Percentiles rank a stretch among this genome's conserved stretches.
These are phyloP conservation scores for Tuber melanosporum DNA, from an alignment of 495 filamentous ascomycete species.

Conservation along the genomic window DNA sequence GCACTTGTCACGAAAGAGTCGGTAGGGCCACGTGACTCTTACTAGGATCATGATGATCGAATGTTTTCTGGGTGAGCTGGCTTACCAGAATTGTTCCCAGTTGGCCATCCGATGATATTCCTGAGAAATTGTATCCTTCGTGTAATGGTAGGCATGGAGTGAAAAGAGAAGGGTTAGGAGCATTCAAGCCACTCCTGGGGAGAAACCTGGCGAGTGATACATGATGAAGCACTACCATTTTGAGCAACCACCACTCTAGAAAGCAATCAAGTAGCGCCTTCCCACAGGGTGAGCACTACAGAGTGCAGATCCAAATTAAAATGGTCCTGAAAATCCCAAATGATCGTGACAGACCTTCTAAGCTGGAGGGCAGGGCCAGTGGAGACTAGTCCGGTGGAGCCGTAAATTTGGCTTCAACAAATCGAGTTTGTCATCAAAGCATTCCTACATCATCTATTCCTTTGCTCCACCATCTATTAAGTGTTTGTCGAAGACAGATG, in stretches of 20 bases:
- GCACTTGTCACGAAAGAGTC: not conserved
- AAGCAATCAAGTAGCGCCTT: not conserved
- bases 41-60: not conserved
- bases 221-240: not conserved
- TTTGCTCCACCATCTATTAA: not conserved
- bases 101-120: not conserved
- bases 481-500: not conserved
- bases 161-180: not conserved
- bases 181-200: not conserved
- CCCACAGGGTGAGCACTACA: not conserved
- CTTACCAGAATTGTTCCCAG: not conserved
- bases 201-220: not conserved
- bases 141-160: not conserved
- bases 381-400: not conserved
- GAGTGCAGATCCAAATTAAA: not conserved
- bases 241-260: not conserved
- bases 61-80: not conserved
- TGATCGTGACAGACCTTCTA: not conserved
- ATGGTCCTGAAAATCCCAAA: not conserved
- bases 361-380: not conserved
- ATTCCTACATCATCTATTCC: not conserved
- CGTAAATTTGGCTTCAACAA: not conserved
- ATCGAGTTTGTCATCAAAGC: not conserved
- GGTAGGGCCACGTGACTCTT: not conserved
- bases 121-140: not conserved